Conservation (phyloP, 108 stramenopile species). For the Asterionellopsis glacialis region DNA sequence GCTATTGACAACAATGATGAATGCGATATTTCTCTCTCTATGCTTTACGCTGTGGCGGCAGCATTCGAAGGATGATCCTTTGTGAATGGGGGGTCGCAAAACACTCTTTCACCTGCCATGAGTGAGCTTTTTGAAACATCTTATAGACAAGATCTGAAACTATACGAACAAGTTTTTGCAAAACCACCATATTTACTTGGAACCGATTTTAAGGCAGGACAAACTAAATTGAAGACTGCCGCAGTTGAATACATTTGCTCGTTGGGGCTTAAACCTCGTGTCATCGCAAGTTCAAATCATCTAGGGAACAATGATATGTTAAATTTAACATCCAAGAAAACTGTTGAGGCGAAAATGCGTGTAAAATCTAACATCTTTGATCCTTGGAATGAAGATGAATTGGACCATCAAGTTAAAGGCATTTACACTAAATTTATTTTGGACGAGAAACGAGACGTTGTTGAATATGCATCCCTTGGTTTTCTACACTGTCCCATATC, state of each 20-base stretch:
- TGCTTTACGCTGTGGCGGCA: conserved; percentile 76
- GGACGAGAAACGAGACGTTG: conserved; percentile 86
- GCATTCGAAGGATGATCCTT: conserved; percentile 84
- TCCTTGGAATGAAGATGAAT: conserved; percentile 66
- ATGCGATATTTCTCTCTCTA: conserved; percentile 66
- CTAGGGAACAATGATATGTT: conserved; percentile 91
- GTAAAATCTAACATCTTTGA: conserved; percentile 79
- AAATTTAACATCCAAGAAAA: conserved; percentile 61
- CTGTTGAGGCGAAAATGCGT: conserved; percentile 73
- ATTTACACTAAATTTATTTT: conserved; percentile 85
- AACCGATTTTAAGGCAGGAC: conserved; percentile 86
- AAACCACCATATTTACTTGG: conserved; percentile 60
- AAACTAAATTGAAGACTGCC: conserved; percentile 86
- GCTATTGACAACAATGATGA: conserved; percentile 37
- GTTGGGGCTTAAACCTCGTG: conserved; percentile 66
- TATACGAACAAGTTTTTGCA: conserved; percentile 7
- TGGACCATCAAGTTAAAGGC: conserved; percentile 78
- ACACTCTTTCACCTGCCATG: conserved; percentile 66
- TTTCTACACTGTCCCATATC: conserved; percentile 73
- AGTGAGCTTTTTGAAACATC: conserved; percentile 40
- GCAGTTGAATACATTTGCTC: conserved; percentile 81
- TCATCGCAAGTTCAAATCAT: conserved; percentile 84
- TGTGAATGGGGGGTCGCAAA: conserved; percentile 84
- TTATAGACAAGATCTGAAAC: conserved; percentile 20
- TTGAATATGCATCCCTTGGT: conserved; percentile 79